Base-by-base conservation (phyloP, 352 stramenopile genomes). In the Globisporangium irregulare region DNA sequence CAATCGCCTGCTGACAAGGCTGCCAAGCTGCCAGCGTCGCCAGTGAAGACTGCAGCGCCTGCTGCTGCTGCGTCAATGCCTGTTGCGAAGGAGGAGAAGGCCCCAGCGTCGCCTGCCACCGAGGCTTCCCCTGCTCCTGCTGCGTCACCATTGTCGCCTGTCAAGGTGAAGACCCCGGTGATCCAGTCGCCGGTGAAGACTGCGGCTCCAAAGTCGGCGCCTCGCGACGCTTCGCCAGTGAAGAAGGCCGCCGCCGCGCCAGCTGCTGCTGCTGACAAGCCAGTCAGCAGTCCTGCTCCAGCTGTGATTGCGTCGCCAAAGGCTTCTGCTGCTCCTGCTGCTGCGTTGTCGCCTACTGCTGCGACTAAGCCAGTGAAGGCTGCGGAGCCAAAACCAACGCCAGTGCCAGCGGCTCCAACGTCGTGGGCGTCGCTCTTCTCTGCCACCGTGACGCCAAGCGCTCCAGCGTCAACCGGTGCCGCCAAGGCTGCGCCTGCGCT, bases 351-450 rank as follows among this genome's bases (percentile, higher is more conserved):
- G 25, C 66, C 70, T 36, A 50, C 63, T 9, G 32, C 54, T 14
- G 34, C 59, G 46, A 64, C 51, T 24, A 71, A 74, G 59, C 68
- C 72, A 20, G 67, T 41, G 18, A 56, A 61, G 9, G 68, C 63
- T 34, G 41, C 59, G 34, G 54, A 75, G 24, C 63, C 73, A 36
- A 61, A 64, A 1, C 66, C 66, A 43, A 69, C 66, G 10, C 60
- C 60, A n/a, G 76, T 73, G 57, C 76, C 78, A 14, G 70, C 76
- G 7, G 71, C 76, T 20, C 69, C 76, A 9, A 92, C 89, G 71
- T 87, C 82, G 7, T 84, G 81, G 74, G 86, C 81, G 1, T 79
- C 82, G n/a, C 70, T 87, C 34, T 87, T 87, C 71, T 71, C 71
- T 15, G 64, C 70, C 7, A 51, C 63, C 12, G 56, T 68, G 18